A percentile compares a stretch with the other conserved stretches of the same genome.
These are phyloP conservation scores for Karstenula rhodostoma DNA, from an alignment of 2,329 filamentous ascomycete species.

Conservation along the genomic window DNA sequence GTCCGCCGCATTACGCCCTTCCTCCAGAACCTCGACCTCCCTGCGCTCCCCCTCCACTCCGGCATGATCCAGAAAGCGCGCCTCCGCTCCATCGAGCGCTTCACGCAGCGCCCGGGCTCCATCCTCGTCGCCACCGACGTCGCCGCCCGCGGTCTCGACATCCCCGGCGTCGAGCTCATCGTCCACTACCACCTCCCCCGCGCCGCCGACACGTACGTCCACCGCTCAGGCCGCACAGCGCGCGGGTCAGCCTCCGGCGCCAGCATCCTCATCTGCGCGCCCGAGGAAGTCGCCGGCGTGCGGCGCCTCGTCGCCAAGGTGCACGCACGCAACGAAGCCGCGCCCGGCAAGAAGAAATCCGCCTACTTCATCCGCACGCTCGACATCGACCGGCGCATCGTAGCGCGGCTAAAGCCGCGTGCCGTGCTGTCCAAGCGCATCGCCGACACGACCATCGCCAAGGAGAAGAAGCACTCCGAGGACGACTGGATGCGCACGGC, in stretches of 20 bases:
- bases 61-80: constrained; percentile 97
- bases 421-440: constrained; percentile 85
- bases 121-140: constrained; percentile 94
- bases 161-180: constrained; percentile 86
- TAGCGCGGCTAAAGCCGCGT: constrained; percentile 77
- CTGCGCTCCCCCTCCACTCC: constrained; percentile 82
- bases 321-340: constrained; percentile 67
- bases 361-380: constrained; percentile 79
- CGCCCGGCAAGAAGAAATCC: constrained; percentile 61
- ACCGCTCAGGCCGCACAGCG: constrained; percentile 92
- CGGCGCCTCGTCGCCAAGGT: constrained; percentile 87
- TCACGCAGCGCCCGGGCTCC: constrained; percentile 70
- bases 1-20: constrained; percentile 86
- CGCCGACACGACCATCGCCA: constrained; percentile 81
- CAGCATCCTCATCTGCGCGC: constrained; percentile 87
- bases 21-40: constrained; percentile 81
- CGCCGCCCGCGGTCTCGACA: constrained; percentile 91
- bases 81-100: constrained; percentile 89
- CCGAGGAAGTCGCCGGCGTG: constrained; percentile 88
- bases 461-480: constrained; percentile 84
- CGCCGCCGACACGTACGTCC: constrained; percentile 91
- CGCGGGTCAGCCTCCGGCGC: constrained; percentile 79
- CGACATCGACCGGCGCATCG: constrained; percentile 82
- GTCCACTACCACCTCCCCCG: constrained; percentile 96
- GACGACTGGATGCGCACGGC: constrained; percentile 84